Evolutionary conservation across 768 basidiomycete genomes (phyloP).

Genomic region (Trametes maxima): DNA sequence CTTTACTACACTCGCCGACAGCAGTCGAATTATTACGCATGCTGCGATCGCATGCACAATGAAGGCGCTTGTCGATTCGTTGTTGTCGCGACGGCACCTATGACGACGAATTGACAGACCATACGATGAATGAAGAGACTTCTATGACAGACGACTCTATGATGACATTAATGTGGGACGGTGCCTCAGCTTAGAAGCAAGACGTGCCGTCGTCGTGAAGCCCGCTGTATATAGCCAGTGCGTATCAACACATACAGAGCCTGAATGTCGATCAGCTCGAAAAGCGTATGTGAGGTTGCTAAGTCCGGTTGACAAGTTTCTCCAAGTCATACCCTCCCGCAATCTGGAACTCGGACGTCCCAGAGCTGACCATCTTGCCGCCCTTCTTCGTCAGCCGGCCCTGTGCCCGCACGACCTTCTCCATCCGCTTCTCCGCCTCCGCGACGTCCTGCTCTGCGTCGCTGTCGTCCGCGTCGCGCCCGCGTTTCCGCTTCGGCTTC

Average conservation of each 20-base stretch:
- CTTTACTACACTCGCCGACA: too few species aligned
- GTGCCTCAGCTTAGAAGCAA: too few species aligned
- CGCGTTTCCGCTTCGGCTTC: constrained; percentile 10
- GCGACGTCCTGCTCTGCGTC: constrained; percentile 36
- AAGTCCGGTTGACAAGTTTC: constrained; percentile 47
- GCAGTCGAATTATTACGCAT: too few species aligned
- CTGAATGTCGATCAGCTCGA: not conserved
- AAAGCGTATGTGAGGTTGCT: not conserved
- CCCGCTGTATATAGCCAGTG: too few species aligned
- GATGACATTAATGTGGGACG: too few species aligned
- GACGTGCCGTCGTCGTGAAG: too few species aligned
- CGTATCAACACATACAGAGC: not conserved
- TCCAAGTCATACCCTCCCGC: constrained; percentile 64
- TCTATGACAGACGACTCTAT: too few species aligned
- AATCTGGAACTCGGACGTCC: constrained; percentile 77
- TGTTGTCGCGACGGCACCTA: too few species aligned
- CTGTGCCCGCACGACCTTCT: constrained; percentile 78
- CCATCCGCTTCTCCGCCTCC: constrained; percentile 83
- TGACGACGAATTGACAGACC: too few species aligned
- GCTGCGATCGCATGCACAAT: too few species aligned
- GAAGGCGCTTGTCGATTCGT: too few species aligned
- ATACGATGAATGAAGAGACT: too few species aligned
- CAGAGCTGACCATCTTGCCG: constrained; percentile 71
- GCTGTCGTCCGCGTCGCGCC: constrained; percentile 14
- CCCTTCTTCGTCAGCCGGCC: constrained; percentile 80